Evolutionary conservation across 148 eudicot species (phyloP).

Genomic region (Chenopodium formosanum): DNA sequence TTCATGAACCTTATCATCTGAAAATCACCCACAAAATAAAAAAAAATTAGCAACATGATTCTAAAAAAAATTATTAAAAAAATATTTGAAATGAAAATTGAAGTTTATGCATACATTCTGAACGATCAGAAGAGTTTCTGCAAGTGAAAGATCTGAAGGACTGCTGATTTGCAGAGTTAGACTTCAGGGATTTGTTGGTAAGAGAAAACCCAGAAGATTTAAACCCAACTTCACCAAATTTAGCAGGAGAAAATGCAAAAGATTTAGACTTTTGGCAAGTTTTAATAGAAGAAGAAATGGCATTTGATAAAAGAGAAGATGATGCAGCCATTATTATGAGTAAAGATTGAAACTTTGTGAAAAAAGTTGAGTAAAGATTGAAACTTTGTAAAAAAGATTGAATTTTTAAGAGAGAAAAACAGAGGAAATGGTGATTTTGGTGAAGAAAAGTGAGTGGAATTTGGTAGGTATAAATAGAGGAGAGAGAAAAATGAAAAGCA

Average conservation of each 20-base stretch:
- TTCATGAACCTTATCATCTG: slow-evolving; percentile 26
- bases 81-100: no score
- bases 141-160: slow-evolving; percentile 23
- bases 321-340: slow-evolving; percentile 8
- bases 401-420: no score
- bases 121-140: slow-evolving; percentile 15
- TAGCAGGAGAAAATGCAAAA: slow-evolving; percentile 18
- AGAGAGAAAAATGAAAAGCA: background rate
- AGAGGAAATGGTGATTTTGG: background rate
- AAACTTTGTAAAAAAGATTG: background rate
- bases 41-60: background rate
- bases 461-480: background rate
- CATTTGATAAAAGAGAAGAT: slow-evolving; percentile 19
- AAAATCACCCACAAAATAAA: background rate
- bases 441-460: slow-evolving; percentile 6
- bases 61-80: background rate
- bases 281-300: slow-evolving; percentile 6
- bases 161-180: background rate
- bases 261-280: slow-evolving; percentile 4
- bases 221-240: slow-evolving; percentile 10
- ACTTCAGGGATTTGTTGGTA: slow-evolving; percentile 3
- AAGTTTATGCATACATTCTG: slow-evolving; percentile 1
- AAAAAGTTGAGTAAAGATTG: no score
- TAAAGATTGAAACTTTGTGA: background rate
- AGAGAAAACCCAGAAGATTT: background rate